Evolutionary conservation across 2,329 filamentous ascomycete species (phyloP).

Genomic region (Thielaviopsis euricoi): DNA sequence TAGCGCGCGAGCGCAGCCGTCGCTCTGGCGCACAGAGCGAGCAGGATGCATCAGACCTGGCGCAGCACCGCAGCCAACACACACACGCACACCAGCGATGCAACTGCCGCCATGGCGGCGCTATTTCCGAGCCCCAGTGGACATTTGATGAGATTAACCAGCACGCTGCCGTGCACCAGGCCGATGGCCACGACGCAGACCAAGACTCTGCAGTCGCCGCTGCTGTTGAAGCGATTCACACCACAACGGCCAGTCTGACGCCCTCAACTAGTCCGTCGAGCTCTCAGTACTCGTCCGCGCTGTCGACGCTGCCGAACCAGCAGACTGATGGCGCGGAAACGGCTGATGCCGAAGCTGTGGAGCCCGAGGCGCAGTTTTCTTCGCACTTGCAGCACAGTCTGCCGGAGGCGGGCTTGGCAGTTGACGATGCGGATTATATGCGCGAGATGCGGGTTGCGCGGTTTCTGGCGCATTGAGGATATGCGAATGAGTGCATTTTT

Average conservation of each 20-base stretch:
- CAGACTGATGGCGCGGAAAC: not conserved
- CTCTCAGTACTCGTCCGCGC: not conserved
- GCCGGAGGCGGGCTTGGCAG: not conserved
- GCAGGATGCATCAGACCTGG: not conserved
- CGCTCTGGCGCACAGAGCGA: conserved; percentile 2
- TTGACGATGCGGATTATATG: conserved; percentile 2
- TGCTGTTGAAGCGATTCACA: too few species aligned
- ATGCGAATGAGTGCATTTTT: not conserved
- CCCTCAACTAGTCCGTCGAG: not conserved
- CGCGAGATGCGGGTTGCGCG: conserved; percentile 1
- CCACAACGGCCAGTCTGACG: not conserved
- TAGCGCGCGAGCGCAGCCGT: not conserved
- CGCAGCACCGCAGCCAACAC: conserved; percentile 4
- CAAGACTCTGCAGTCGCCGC: too few species aligned
- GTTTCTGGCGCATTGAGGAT: conserved; percentile 6
- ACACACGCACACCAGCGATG: not conserved
- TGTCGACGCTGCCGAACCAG: not conserved
- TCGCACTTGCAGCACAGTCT: not conserved
- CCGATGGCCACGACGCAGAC: not conserved
- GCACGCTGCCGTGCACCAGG: not conserved
- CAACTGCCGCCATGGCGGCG: conserved; percentile 5
- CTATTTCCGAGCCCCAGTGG: conserved; percentile 6
- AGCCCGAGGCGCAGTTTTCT: too few species aligned
- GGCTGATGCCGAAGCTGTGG: not conserved
- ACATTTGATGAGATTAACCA: conserved; percentile 5